Conservation (phyloP, 768 basidiomycete species). For the Chalciporus pseudorubinellus region DNA sequence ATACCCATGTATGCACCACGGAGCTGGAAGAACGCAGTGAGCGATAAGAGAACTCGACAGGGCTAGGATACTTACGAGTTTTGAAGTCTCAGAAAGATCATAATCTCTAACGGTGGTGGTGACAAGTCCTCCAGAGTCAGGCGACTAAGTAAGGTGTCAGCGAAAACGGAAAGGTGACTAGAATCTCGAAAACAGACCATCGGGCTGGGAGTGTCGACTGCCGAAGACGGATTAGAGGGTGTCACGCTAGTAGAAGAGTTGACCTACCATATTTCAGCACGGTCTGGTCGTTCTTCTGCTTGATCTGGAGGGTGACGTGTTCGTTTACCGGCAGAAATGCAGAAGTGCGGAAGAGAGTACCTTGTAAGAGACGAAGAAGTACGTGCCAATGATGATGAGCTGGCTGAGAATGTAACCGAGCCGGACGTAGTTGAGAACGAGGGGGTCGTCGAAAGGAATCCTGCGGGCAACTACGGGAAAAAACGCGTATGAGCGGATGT, state of each 20-base stretch:
- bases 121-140: constrained; percentile 68
- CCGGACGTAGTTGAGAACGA: constrained; percentile 78
- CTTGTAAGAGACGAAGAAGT: constrained; percentile 76
- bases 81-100: constrained; percentile 84
- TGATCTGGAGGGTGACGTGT: constrained; percentile 56
- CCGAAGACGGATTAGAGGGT: constrained; percentile 3
- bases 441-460: constrained; percentile 88
- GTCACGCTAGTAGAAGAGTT: background rate
- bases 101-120: constrained; percentile 95
- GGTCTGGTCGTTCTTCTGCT: constrained; percentile 92
- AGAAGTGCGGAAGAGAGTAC: constrained; percentile 35
- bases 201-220: constrained; percentile 73
- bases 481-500: background rate
- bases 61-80: constrained; percentile 55
- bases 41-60: background rate
- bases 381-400: constrained; percentile 63
- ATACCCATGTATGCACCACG: constrained; percentile 69
- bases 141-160: constrained; percentile 38
- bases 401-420: constrained; percentile 80
- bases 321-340: background rate
- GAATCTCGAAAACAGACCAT: constrained; percentile 52
- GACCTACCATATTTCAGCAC: constrained; percentile 90
- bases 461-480: constrained; percentile 72
- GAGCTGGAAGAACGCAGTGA: constrained; percentile 38
- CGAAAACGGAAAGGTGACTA: background rate